Base-by-base conservation (phyloP, 2,329 filamentous ascomycete species). In the Sordariomycetes sp. region DNA sequence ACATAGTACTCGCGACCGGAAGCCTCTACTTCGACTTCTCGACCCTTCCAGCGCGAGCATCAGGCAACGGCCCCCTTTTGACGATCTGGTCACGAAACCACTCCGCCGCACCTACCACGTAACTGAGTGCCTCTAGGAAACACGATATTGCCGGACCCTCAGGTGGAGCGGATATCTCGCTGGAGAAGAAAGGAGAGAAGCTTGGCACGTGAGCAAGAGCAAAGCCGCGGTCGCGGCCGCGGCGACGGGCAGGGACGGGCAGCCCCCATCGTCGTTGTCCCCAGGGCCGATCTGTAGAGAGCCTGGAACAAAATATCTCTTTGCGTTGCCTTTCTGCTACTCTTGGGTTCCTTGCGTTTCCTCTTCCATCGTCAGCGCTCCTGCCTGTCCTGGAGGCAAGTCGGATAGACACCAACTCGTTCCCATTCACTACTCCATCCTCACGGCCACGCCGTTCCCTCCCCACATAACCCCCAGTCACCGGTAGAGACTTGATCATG, bases 401-500 rank as follows among this genome's bases (percentile, higher is more conserved):
- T 10, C 36, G 36, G 36, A 17, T 39, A 39, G 36, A 39, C 15
- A 39, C 36, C 17, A 10, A 13, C 36, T 39, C 36, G 3, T 2
- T 39, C 12, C 36, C 12, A 13, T 13, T 39, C 36, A 13, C 36
- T 12, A 17, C 17, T 24, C 45, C 45, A 24, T 50, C 45, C n/a
- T 45, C 7, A 45, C 15, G 39, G 39, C n/a, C 39, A 15, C n/a
- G 39, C 39, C 39, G 39, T 45, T 45, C 39, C 39, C 39, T n/a
- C 3, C 3, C 15, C n/a, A 50, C 45, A 50, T 50, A 50, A 24
- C 2, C 45, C 45, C 10, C 45, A 50, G 20, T 35, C 54, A 34
- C 54, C 12, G 24, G 54, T 42, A 50, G 45, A 50, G 42, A 56
- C 32, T 20, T n/a, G 35, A 45, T 34, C 45, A 58, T 58, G 34